A percentile compares a stretch with the other conserved stretches of the same genome.
Conservation (phyloP, 2,329 filamentous ascomycete genomes). For the Fragosphaeria purpurea region DNA sequence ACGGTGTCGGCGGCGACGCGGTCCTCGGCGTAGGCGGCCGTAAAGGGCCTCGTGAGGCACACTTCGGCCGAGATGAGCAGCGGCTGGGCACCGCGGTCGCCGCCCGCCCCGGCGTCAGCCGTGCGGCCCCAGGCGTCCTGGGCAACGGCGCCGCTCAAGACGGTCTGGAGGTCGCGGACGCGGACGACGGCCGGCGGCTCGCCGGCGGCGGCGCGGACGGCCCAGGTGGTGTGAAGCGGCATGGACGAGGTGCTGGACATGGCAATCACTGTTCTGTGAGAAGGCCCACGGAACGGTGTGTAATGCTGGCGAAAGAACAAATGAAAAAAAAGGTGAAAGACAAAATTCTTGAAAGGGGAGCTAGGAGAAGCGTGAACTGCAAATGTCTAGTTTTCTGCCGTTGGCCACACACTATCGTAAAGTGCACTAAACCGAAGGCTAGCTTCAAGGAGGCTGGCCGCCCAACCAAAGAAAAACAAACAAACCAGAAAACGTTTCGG, state of each 20-base stretch:
- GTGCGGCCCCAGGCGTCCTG: conserved; percentile 59
- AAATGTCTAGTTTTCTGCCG: too few species aligned
- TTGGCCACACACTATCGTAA: too few species aligned
- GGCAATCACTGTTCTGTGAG: too few species aligned
- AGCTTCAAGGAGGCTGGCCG: too few species aligned
- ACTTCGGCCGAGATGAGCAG: conserved; percentile 50
- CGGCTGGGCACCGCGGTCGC: conserved; percentile 39
- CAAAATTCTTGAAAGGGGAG: too few species aligned
- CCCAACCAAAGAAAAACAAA: too few species aligned
- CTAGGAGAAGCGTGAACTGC: too few species aligned
- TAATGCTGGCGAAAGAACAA: too few species aligned
- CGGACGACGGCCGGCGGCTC: conserved; percentile 44
- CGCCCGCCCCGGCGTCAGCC: conserved; percentile 23
- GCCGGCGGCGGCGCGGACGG: conserved; percentile 28
- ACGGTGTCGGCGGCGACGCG: conserved; percentile 58
- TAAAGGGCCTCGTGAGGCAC: conserved; percentile 44
- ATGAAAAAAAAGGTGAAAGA: too few species aligned
- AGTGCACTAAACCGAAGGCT: too few species aligned
- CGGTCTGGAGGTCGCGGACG: conserved; percentile 51
- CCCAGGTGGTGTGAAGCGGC: conserved; percentile 26
- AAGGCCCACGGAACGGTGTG: too few species aligned
- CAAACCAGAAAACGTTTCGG: too few species aligned
- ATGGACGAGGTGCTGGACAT: conserved; percentile 11
- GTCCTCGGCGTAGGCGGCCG: conserved; percentile 47
- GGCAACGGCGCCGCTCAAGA: conserved; percentile 30